These are phyloP conservation scores for Alternaria angustiovoidea DNA, from an alignment of 2,329 filamentous ascomycete species.

Conservation along the genomic window DNA sequence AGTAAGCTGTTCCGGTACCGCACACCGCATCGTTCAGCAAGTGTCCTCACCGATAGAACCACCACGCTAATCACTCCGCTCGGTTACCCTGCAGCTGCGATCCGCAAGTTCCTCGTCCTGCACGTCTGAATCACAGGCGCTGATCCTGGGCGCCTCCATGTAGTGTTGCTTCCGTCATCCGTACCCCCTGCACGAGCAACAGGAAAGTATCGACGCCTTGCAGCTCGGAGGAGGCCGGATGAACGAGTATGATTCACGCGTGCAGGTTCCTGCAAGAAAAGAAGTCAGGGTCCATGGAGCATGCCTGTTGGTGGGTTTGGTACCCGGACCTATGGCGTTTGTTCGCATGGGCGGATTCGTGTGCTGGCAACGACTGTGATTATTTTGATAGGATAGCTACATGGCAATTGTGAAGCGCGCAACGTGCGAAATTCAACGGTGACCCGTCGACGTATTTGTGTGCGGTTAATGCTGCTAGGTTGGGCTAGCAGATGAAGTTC, in stretches of 20 bases:
- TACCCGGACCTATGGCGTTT: slow-evolving; percentile 9
- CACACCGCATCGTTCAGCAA: slow-evolving; percentile 5
- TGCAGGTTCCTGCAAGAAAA: slow-evolving; percentile 22
- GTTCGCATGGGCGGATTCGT: neutral
- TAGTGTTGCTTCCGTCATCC: slow-evolving; percentile 5
- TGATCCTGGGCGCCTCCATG: slow-evolving; percentile 15
- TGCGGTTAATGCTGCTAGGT: slow-evolving; percentile 9
- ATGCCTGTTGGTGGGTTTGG: slow-evolving; percentile 11
- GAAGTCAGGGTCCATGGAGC: slow-evolving; percentile 10
- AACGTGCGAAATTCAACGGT: neutral
- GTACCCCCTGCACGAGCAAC: slow-evolving; percentile 3
- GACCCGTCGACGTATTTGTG: slow-evolving; percentile 1
- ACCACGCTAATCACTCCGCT: slow-evolving; percentile 3
- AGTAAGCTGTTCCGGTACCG: slow-evolving; percentile 8
- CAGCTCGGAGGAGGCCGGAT: slow-evolving; percentile 31
- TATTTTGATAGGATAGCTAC: neutral
- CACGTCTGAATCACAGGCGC: slow-evolving; percentile 14
- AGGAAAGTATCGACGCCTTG: slow-evolving; percentile 13
- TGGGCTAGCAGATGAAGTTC: slow-evolving; percentile 8
- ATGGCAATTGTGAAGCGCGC: neutral
- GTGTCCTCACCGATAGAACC: neutral
- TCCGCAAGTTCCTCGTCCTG: slow-evolving; percentile 13
- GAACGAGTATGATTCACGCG: slow-evolving; percentile 20
- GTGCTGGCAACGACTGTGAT: neutral
- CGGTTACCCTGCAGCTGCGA: slow-evolving; percentile 17